These are phyloP conservation scores for Phenoliferia sp. DNA, from an alignment of 1,284 basidiomycete genomes.

Conservation along the genomic window DNA sequence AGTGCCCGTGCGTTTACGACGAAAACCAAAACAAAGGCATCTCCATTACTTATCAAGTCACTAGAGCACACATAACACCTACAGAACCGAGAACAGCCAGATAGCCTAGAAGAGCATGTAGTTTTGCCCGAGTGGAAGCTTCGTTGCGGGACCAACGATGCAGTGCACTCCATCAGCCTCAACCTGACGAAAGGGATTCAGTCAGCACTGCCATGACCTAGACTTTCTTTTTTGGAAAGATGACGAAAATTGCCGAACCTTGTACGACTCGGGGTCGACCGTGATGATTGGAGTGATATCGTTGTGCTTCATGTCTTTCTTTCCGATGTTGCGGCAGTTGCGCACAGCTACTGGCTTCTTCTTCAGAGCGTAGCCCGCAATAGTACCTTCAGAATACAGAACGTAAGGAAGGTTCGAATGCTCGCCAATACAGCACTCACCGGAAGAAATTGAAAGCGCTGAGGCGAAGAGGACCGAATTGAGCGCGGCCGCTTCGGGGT, in stretches of 20 bases:
- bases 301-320: conserved; percentile 94
- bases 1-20: too few species aligned
- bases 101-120: conserved; percentile 35
- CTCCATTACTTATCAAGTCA: too few species aligned
- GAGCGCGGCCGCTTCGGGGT: conserved; percentile 65
- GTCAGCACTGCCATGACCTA: not conserved
- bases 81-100: too few species aligned
- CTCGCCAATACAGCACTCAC: conserved; percentile 38
- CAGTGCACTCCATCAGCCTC: conserved; percentile 69
- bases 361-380: conserved; percentile 64
- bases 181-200: conserved; percentile 52
- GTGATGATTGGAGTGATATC: conserved; percentile 69
- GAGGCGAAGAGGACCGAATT: conserved; percentile 85
- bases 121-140: conserved; percentile 56
- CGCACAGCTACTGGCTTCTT: conserved; percentile 74
- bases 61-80: too few species aligned
- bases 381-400: conserved; percentile 45
- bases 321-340: conserved; percentile 68
- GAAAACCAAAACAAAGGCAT: too few species aligned
- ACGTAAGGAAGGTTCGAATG: not conserved
- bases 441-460: conserved; percentile 61
- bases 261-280: conserved; percentile 88
- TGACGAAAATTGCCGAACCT: conserved; percentile 10
- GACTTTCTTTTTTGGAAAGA: too few species aligned
- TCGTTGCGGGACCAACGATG: conserved; percentile 70